These are phyloP conservation scores for Ganoderma meredithae DNA, from an alignment of 1,284 basidiomycete genomes.

Conservation along the genomic window DNA sequence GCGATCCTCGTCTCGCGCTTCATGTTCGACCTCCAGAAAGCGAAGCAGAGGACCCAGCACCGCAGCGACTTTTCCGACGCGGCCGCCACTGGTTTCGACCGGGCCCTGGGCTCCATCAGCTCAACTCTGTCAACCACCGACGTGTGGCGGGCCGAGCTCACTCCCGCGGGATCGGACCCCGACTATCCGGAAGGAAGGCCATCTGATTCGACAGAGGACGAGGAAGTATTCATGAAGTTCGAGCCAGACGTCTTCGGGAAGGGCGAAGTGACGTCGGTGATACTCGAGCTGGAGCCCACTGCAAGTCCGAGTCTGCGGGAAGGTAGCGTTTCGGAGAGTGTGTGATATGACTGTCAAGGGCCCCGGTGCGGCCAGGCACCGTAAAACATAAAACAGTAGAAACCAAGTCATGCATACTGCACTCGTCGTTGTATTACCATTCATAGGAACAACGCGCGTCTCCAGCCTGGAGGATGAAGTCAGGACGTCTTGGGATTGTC, in stretches of 20 bases:
- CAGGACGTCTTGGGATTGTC: no score
- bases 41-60: background rate
- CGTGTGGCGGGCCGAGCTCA: background rate
- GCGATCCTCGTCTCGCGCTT: conserved; percentile 14
- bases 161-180: background rate
- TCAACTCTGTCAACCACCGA: background rate
- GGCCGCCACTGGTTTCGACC: background rate
- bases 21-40: conserved; percentile 13
- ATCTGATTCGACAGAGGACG: background rate
- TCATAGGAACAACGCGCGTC: no score
- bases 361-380: no score
- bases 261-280: background rate
- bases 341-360: no score
- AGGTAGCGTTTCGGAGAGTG: no score
- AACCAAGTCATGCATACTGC: background rate
- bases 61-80: background rate
- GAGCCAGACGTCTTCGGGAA: background rate
- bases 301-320: no score
- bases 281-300: background rate
- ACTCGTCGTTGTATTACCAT: background rate
- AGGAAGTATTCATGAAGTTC: background rate
- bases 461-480: no score
- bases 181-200: background rate
- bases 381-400: no score
- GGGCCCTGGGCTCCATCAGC: conserved; percentile 1